Percentiles rank a stretch among this genome's conserved stretches.
Evolutionary conservation across 2,329 filamentous ascomycete genomes (phyloP).

Genomic region (Colletotrichum cordylinicola): DNA sequence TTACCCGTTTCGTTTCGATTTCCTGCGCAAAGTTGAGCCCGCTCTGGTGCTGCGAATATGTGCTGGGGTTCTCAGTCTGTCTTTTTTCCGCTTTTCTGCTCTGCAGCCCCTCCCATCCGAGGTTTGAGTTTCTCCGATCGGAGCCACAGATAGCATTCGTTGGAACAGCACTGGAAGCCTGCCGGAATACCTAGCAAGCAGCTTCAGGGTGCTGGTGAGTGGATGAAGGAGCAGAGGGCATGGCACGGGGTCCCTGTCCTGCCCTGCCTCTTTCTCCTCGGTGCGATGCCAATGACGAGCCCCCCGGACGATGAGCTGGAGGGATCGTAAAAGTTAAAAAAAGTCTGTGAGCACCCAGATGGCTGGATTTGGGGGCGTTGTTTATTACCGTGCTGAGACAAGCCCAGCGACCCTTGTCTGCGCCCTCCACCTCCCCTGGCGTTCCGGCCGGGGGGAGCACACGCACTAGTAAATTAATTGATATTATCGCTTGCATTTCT

Average conservation of each 20-base stretch:
- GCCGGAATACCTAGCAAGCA: background rate
- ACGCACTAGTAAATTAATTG: conserved; percentile 5
- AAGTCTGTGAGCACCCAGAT: conserved; percentile 21
- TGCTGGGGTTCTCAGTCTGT: background rate
- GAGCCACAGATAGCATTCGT: background rate
- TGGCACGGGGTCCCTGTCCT: background rate
- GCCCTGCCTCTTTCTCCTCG: background rate
- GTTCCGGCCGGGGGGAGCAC: background rate
- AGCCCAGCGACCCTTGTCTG: conserved; percentile 11
- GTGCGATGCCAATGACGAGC: conserved; percentile 10
- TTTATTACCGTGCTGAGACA: conserved; percentile 22
- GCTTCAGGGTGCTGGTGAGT: background rate
- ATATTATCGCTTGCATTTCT: conserved; percentile 6
- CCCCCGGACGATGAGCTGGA: conserved; percentile 21
- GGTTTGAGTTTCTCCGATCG: conserved; percentile 17
- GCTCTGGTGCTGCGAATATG: background rate
- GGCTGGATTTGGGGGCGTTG: conserved; percentile 22
- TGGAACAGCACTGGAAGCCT: background rate
- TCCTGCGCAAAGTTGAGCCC: background rate
- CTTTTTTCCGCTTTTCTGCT: background rate
- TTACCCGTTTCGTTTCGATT: conserved; percentile 17
- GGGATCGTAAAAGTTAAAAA: conserved; percentile 23
- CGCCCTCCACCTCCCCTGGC: conserved; percentile 9
- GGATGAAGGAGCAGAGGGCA: background rate
- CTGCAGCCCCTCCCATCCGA: background rate